Evolutionary conservation across 768 basidiomycete species (phyloP).

Genomic region (Macrocybe gigantea): DNA sequence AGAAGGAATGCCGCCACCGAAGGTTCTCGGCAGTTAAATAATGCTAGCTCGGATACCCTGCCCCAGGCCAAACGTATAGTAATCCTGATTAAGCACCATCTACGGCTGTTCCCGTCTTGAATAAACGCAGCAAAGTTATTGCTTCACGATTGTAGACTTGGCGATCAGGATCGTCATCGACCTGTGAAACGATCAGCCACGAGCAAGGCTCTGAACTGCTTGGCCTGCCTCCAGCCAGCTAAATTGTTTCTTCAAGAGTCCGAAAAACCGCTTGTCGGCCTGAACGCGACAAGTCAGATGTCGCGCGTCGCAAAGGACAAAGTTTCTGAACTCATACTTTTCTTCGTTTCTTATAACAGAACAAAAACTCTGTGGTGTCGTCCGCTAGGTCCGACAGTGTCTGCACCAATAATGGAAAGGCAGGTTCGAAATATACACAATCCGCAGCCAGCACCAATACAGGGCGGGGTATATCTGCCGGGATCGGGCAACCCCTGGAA

Average conservation of each 20-base stretch:
- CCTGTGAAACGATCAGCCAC: slow-evolving; percentile 27
- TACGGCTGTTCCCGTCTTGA: slow-evolving; percentile 15
- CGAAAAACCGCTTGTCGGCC: slow-evolving; percentile 89
- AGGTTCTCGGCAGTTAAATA: neutral
- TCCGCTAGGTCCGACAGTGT: slow-evolving; percentile 66
- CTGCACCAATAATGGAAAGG: slow-evolving; percentile 80
- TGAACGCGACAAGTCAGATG: slow-evolving; percentile 18
- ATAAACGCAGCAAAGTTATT: slow-evolving; percentile 56
- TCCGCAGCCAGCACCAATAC: slow-evolving; percentile 86
- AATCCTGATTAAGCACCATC: no score
- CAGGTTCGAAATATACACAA: slow-evolving; percentile 94
- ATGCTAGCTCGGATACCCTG: neutral
- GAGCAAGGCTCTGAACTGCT: neutral
- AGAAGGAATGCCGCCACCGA: neutral
- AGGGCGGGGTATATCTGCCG: slow-evolving; percentile 38
- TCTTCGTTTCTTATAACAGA: slow-evolving; percentile 92
- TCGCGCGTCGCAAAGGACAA: no score
- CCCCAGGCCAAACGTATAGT: neutral
- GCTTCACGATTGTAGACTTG: slow-evolving; percentile 56
- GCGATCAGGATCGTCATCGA: slow-evolving; percentile 57
- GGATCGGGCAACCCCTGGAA: slow-evolving; percentile 61
- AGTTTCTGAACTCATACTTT: slow-evolving; percentile 42
- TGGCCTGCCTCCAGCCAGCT: slow-evolving; percentile 56
- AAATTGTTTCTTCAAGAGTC: slow-evolving; percentile 72
- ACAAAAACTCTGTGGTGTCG: slow-evolving; percentile 61